These are phyloP conservation scores for Heimioporus sp. DNA, from an alignment of 768 basidiomycete species.

Conservation along the genomic window DNA sequence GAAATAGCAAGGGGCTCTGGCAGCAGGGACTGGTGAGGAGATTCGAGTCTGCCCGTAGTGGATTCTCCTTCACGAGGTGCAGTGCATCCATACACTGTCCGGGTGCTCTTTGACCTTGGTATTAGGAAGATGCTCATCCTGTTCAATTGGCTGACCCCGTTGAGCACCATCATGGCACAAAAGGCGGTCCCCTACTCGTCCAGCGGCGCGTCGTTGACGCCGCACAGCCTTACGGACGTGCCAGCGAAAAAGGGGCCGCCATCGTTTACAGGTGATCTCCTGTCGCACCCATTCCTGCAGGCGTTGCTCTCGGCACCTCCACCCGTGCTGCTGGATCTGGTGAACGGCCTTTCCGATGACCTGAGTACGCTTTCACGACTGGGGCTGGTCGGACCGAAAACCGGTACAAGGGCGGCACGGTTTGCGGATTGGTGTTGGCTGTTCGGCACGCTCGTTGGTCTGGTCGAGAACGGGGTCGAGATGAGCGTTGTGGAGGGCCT, in stretches of 20 bases:
- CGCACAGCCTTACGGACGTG: conserved; percentile 21
- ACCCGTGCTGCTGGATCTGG: conserved; percentile 75
- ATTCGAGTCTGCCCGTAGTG: conserved; percentile 50
- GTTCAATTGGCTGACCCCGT: conserved; percentile 81
- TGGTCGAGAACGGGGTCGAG: conserved; percentile 84
- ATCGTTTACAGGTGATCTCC: conserved; percentile 17
- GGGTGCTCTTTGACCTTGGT: conserved; percentile 2
- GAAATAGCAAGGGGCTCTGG: conserved; percentile 43
- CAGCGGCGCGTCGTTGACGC: conserved; percentile 19
- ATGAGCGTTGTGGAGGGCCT: conserved; percentile 63
- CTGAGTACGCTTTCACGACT: conserved; percentile 71
- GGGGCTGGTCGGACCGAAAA: conserved; percentile 62
- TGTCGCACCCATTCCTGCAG: conserved; percentile 65
- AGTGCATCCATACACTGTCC: conserved; percentile 4
- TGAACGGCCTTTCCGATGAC: conserved; percentile 75
- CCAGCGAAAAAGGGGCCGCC: conserved; percentile 2
- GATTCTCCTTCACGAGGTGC: conserved; percentile 76
- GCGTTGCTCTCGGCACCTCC: conserved; percentile 78
- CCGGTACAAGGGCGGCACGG: conserved; percentile 67
- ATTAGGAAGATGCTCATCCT: conserved; percentile 74
- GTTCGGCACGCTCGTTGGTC: conserved; percentile 69
- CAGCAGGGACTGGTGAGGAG: conserved; percentile 57
- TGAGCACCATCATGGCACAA: conserved; percentile 69
- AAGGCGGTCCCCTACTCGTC: conserved; percentile 63
- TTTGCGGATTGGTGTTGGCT: conserved; percentile 90